phyloP scores from a whole-genome alignment of 1,139 yeast species.

The Pichia cactophila region DNA sequence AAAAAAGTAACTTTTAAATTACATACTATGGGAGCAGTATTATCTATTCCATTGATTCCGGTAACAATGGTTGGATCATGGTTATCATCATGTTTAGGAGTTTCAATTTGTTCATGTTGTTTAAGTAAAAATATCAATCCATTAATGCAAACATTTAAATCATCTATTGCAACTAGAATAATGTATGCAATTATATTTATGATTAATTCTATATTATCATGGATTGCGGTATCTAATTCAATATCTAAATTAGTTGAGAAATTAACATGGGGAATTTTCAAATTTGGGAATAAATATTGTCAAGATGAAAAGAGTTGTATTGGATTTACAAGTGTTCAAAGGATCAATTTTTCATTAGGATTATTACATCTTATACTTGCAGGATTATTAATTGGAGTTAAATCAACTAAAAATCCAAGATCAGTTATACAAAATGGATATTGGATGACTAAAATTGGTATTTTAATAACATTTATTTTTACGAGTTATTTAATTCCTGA shows the following conservation, averaged over 20 bases:
- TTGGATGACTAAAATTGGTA: constrained; percentile 73
- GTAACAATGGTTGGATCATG: constrained; percentile 57
- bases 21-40: constrained; percentile 66
- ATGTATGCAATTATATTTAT: constrained; percentile 77
- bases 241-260: constrained; percentile 68
- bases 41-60: constrained; percentile 64
- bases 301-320: constrained; percentile 73
- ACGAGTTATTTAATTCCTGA: constrained; percentile 80
- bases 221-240: constrained; percentile 86
- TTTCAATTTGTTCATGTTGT: constrained; percentile 68
- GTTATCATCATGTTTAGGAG: constrained; percentile 76
- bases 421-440: constrained; percentile 82
- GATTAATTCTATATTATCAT: constrained; percentile 73
- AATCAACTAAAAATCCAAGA: constrained; percentile 71
- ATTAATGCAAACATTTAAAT: constrained; percentile 53
- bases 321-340: constrained; percentile 88
- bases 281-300: constrained; percentile 50
- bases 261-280: constrained; percentile 62
- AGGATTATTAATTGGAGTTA: constrained; percentile 58
- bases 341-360: constrained; percentile 86
- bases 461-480: constrained; percentile 52
- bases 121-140: constrained; percentile 38
- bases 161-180: constrained; percentile 72
- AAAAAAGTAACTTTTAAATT: neutral
- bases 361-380: constrained; percentile 70